Conservation (phyloP, 1,284 basidiomycete genomes). For the Papiliotrema terrestris region DNA sequence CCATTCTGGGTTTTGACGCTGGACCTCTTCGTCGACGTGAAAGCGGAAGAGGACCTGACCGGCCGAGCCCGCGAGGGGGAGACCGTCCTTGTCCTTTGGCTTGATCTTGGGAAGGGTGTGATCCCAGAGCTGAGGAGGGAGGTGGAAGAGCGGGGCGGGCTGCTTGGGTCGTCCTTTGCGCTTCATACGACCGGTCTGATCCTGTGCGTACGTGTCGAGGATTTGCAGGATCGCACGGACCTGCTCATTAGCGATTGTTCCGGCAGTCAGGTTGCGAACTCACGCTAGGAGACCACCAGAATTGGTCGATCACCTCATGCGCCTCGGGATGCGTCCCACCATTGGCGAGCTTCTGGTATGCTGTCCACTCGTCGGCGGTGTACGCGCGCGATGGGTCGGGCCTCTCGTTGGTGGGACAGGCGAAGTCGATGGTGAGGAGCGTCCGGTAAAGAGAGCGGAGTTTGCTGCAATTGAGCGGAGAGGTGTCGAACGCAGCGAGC, state of each 20-base stretch:
- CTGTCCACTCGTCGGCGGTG: slow-evolving; percentile 42
- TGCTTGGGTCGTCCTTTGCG: slow-evolving; percentile 44
- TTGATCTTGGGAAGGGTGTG: slow-evolving; percentile 30
- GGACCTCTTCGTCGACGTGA: slow-evolving; percentile 42
- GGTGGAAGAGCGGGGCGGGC: slow-evolving; percentile 44
- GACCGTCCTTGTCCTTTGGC: slow-evolving; percentile 33
- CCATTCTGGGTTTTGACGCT: slow-evolving; percentile 39
- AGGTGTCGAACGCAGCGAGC: slow-evolving; percentile 38
- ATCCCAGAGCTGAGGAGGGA: slow-evolving; percentile 41
- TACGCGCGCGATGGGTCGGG: slow-evolving; percentile 40
- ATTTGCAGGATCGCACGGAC: slow-evolving; percentile 31
- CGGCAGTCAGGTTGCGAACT: slow-evolving; percentile 1
- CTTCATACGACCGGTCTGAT: slow-evolving; percentile 24
- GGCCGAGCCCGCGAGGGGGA: slow-evolving; percentile 27
- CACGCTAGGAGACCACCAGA: slow-evolving; percentile 36
- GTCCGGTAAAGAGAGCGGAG: slow-evolving; percentile 45
- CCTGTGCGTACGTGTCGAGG: slow-evolving; percentile 35
- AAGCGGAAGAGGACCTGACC: slow-evolving; percentile 44
- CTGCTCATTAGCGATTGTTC: slow-evolving; percentile 8
- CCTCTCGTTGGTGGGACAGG: slow-evolving; percentile 37
- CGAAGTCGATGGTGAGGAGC: slow-evolving; percentile 46
- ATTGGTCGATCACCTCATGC: slow-evolving; percentile 44
- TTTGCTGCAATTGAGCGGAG: slow-evolving; percentile 41
- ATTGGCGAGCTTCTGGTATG: slow-evolving; percentile 36
- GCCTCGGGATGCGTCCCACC: slow-evolving; percentile 27